Conservation (phyloP, 75 land plant genomes). For the Ceratopteris richardii region DNA sequence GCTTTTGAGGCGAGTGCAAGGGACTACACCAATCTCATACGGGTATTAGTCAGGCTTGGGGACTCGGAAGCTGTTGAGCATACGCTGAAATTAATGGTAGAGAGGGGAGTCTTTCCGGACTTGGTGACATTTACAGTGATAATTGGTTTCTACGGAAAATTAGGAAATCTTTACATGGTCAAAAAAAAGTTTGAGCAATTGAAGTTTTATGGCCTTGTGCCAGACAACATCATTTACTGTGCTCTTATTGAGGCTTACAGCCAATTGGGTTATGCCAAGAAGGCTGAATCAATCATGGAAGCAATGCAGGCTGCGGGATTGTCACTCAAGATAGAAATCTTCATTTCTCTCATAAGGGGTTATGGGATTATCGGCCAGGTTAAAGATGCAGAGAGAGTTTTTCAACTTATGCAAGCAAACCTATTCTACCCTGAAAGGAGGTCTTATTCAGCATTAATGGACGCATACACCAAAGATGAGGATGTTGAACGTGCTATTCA, state of each 20-base stretch:
- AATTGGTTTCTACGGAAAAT: constrained; percentile 70
- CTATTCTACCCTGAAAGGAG: constrained; percentile 50
- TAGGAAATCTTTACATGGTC: constrained; percentile 46
- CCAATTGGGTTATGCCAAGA: constrained; percentile 48
- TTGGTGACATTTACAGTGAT: constrained; percentile 54
- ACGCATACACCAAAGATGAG: constrained; percentile 61
- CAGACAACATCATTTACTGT: constrained; percentile 66
- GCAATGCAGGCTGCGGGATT: constrained; percentile 64
- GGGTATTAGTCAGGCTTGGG: constrained; percentile 44
- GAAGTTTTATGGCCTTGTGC: constrained; percentile 36
- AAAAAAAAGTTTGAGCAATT: constrained; percentile 52
- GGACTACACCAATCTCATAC: constrained; percentile 83
- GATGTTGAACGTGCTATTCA: constrained; percentile 37
- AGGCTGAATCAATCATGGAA: constrained; percentile 43
- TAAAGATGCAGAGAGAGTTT: constrained; percentile 73
- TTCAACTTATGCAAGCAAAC: constrained; percentile 65
- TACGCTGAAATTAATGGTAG: constrained; percentile 39
- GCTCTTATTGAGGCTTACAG: constrained; percentile 81
- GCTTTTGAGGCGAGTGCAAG: constrained; percentile 75
- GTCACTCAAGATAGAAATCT: constrained; percentile 50
- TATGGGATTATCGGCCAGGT: constrained; percentile 51
- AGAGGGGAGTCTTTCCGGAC: constrained; percentile 57
- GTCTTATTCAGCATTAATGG: constrained; percentile 60
- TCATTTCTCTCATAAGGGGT: constrained; percentile 62
- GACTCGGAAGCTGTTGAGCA: constrained; percentile 47